Base-by-base conservation (phyloP, 1,139 yeast species). In the Pichia sp. region DNA sequence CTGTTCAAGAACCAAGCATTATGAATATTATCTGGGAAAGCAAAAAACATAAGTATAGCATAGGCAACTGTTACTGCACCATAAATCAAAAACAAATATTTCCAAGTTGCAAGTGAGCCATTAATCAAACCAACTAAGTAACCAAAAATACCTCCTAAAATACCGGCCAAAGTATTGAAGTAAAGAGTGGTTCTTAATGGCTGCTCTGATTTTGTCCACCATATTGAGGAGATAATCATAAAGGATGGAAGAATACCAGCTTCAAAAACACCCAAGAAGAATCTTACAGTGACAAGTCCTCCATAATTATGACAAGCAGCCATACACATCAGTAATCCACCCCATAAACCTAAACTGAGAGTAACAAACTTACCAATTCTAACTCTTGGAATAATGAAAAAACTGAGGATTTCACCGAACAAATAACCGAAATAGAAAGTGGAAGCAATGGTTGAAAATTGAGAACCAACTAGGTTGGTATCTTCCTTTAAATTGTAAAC, bases 1-100 rank as follows among this genome's bases (percentile, higher is more conserved):
- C 64, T 67, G 9, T 63, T 62, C 38, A 77, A 63, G 52, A 70
- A 74, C 67, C 71, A 67, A 4, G 82, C 80, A 33, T 60, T 57
- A 11, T 72, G 58, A n/a, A 79, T 81, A 26, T 67, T 62, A 53
- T 75, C 79, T 2, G 83, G 84, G 31, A 77, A 58, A 44, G 66
- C 67, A 35, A 69, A 46, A 41, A 59, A 59, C 35, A 77, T 64
- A 8, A 69, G 49, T 14, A 72, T 50, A 8, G 79, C 77, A 67
- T 79, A 72, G 12, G 62, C 46, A 34, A 76, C 62, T 10, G 82
- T 67, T 41, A 73, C 57, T 28, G 68, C 54, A 14, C 78, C 79
- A 33, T 70, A 66, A 30, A 69, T 68, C 25, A 74, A 54, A 49
- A 71, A 72, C 47, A 74, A 63, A 40, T 71, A 63, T 46, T 69